These are phyloP conservation scores for Phytophthora constricta DNA, from an alignment of 352 stramenopile genomes.

Conservation along the genomic window DNA sequence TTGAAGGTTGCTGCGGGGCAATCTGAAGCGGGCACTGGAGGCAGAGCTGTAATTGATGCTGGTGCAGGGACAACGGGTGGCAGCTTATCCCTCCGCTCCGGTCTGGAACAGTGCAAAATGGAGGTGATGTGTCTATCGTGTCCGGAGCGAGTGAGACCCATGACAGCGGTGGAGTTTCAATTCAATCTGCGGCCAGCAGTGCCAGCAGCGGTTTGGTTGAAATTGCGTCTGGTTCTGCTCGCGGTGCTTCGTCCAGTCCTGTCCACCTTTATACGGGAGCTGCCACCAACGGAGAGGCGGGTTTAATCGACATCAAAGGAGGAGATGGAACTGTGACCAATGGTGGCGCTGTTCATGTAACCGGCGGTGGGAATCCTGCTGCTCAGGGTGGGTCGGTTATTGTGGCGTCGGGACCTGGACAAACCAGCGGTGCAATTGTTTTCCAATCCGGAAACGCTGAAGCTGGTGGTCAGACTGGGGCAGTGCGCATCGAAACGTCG, in stretches of 20 bases:
- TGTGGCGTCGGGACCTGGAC: slow-evolving; percentile 28
- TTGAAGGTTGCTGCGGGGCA: slow-evolving; percentile 24
- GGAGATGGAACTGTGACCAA: slow-evolving; percentile 21
- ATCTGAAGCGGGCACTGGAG: slow-evolving; percentile 28
- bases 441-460: slow-evolving; percentile 33
- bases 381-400: slow-evolving; percentile 23
- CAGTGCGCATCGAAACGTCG: slow-evolving; percentile 28
- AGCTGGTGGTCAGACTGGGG: slow-evolving; percentile 31
- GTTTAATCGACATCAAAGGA: slow-evolving; percentile 38
- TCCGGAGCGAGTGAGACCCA: slow-evolving; percentile 31
- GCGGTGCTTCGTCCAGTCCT: slow-evolving; percentile 31
- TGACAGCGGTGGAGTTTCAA: slow-evolving; percentile 30
- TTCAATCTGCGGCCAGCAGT: slow-evolving; percentile 33
- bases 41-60: slow-evolving; percentile 22
- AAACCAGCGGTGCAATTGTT: slow-evolving; percentile 24
- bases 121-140: slow-evolving; percentile 32
- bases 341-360: slow-evolving; percentile 28
- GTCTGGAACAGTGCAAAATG: slow-evolving; percentile 27
- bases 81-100: slow-evolving; percentile 30
- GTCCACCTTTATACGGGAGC: slow-evolving; percentile 37
- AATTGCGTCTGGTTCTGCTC: slow-evolving; percentile 36
- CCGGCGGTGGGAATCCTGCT: slow-evolving; percentile 26
- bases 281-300: slow-evolving; percentile 33
- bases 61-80: slow-evolving; percentile 30
- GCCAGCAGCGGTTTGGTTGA: slow-evolving; percentile 35